Conservation (phyloP, 177 flowering plant genomes). For the Vitis hybrid region DNA sequence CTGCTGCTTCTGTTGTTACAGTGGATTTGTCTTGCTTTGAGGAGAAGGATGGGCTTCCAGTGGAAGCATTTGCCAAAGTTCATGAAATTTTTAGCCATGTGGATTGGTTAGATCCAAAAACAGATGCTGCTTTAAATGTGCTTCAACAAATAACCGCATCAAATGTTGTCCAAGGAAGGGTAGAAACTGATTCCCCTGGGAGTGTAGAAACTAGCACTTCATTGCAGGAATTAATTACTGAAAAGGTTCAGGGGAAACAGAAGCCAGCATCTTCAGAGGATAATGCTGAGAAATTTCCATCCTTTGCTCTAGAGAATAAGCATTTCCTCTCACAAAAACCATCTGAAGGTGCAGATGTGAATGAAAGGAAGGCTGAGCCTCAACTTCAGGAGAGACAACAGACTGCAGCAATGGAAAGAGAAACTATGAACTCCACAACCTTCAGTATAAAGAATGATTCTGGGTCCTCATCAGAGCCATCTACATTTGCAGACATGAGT, state of each 20-base stretch:
- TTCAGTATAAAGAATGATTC: constrained; percentile 11
- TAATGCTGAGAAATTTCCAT: background rate
- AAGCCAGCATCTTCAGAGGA: constrained; percentile 8
- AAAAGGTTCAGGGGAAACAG: constrained; percentile 12
- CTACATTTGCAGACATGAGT: constrained; percentile 8
- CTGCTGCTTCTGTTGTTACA: constrained; percentile 38
- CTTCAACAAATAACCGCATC: constrained; percentile 43
- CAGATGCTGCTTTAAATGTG: constrained; percentile 45
- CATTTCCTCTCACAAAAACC: constrained; percentile 1
- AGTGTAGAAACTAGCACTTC: constrained; percentile 1
- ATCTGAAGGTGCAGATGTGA: constrained; percentile 7
- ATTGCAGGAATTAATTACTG: constrained; percentile 12
- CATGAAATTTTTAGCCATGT: constrained; percentile 56
- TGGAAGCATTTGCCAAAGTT: constrained; percentile 71
- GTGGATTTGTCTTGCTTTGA: constrained; percentile 37
- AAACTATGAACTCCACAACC: background rate
- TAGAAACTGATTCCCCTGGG: constrained; percentile 16
- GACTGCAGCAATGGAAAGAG: background rate
- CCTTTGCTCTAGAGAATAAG: constrained; percentile 1
- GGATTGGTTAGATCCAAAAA: constrained; percentile 52
- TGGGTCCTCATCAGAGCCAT: constrained; percentile 8
- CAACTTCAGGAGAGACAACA: no score
- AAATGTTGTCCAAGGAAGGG: constrained; percentile 21
- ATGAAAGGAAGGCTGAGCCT: background rate
- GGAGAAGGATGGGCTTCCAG: constrained; percentile 62